A percentile compares a stretch with the other conserved stretches of the same genome.
Evolutionary conservation across 2,329 filamentous ascomycete species (phyloP).

Genomic region (Xylaria sp.): DNA sequence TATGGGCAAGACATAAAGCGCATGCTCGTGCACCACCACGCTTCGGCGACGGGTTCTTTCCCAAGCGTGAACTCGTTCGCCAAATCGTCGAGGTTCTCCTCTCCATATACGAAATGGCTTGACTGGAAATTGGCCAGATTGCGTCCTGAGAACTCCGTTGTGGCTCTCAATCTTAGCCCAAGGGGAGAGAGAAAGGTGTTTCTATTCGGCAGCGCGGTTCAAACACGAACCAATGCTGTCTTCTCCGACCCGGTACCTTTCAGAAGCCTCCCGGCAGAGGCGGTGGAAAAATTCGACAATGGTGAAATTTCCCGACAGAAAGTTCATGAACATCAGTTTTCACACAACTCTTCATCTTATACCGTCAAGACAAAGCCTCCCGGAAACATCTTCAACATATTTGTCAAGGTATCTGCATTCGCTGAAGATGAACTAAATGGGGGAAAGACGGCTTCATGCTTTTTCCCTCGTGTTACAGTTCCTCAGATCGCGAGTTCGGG

Average conservation of each 20-base stretch:
- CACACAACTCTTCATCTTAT: constrained; percentile 27
- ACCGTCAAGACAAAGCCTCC: constrained; percentile 7
- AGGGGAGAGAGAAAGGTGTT: background rate
- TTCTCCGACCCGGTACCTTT: background rate
- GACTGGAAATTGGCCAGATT: background rate
- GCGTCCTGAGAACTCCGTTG: background rate
- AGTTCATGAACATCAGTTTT: constrained; percentile 9
- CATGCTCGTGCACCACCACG: background rate
- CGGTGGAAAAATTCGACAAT: constrained; percentile 4
- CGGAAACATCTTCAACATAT: constrained; percentile 11
- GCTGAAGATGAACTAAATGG: constrained; percentile 18
- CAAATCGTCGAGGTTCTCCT: background rate
- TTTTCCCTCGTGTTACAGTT: constrained; percentile 19
- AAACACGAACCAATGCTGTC: background rate
- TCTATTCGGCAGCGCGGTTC: background rate
- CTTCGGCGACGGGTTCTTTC: background rate
- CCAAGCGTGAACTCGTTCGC: constrained; percentile 8
- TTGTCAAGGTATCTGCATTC: constrained; percentile 19
- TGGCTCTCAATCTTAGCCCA: background rate
- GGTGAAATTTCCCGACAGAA: constrained; percentile 11
- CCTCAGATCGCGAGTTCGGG: constrained; percentile 20
- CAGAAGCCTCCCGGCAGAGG: background rate
- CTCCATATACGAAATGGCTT: background rate
- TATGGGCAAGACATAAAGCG: constrained; percentile 18
- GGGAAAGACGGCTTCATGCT: constrained; percentile 7